A percentile compares a stretch with the other conserved stretches of the same genome.
Evolutionary conservation across 1,284 basidiomycete genomes (phyloP).

Genomic region (Microbotryum saponariae): DNA sequence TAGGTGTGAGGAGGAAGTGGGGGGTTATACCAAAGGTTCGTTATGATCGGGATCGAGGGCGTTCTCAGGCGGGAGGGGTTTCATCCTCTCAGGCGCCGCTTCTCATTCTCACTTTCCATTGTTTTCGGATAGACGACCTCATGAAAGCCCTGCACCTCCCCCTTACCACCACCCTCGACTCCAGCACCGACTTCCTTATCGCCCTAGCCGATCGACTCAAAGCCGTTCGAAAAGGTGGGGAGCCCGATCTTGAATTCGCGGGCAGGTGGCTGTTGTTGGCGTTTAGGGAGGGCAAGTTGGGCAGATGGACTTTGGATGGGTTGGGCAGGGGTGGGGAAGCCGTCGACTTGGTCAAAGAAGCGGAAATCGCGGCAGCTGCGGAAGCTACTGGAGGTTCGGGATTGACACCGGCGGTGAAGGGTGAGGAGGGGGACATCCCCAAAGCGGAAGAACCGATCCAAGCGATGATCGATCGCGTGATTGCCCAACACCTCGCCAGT

Average conservation of each 20-base stretch:
- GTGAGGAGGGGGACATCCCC: neutral
- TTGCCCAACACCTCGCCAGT: constrained; percentile 2
- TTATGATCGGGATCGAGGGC: neutral
- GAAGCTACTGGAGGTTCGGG: constrained; percentile 4
- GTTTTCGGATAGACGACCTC: constrained; percentile 19
- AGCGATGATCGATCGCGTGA: neutral
- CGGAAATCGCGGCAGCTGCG: constrained; percentile 8
- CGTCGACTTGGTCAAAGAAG: constrained; percentile 19
- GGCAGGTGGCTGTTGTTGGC: constrained; percentile 71
- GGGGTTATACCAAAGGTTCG: constrained; percentile 50
- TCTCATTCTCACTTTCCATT: neutral
- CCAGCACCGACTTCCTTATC: constrained; percentile 58
- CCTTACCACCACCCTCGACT: constrained; percentile 50
- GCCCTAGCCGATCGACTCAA: constrained; percentile 64
- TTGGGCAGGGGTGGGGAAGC: constrained; percentile 45
- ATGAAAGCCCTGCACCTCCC: constrained; percentile 26
- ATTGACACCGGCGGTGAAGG: constrained; percentile 1
- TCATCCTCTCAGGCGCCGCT: too few relatives aligned
- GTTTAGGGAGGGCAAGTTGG: constrained; percentile 65
- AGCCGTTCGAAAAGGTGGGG: constrained; percentile 70
- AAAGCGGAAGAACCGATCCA: neutral
- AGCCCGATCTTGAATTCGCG: constrained; percentile 60
- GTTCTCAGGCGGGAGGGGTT: neutral
- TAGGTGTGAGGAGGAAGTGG: constrained; percentile 51
- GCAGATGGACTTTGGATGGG: constrained; percentile 48